Percentiles rank a stretch among this genome's conserved stretches.
Conservation (phyloP, 257 asterid genomes). For the Catharanthus roseus region DNA sequence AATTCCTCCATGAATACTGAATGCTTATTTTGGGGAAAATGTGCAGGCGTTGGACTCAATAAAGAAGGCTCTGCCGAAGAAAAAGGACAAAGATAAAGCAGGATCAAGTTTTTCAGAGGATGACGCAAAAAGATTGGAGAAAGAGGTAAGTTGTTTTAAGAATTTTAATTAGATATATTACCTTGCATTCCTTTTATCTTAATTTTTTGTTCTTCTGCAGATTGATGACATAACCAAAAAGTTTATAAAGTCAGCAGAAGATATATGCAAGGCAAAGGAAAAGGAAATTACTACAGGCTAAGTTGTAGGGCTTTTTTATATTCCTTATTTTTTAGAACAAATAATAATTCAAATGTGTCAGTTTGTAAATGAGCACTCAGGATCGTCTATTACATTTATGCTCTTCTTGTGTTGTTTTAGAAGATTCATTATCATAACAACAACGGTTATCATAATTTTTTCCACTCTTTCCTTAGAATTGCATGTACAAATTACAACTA, state of each 20-base stretch:
- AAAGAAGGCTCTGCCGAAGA: constrained; percentile 68
- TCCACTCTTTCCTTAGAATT: neutral
- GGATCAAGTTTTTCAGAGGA: constrained; percentile 65
- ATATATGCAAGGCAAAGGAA: constrained; percentile 91
- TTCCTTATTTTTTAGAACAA: neutral
- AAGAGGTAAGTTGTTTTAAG: constrained; percentile 53
- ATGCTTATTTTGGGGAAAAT: neutral
- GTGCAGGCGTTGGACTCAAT: constrained; percentile 70
- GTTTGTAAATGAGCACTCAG: too few relatives aligned
- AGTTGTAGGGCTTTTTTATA: constrained; percentile 11
- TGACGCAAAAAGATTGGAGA: constrained; percentile 80
- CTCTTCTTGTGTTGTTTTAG: neutral
- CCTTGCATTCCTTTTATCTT: constrained; percentile 5
- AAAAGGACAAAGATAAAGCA: constrained; percentile 68
- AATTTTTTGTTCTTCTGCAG: constrained; percentile 30
- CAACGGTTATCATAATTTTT: too few relatives aligned
- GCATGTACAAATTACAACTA: constrained; percentile 12
- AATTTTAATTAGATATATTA: neutral
- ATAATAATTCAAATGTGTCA: neutral
- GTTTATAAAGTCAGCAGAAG: constrained; percentile 87
- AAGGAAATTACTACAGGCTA: constrained; percentile 69
- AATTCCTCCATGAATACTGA: constrained; percentile 2
- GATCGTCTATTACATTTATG: too few relatives aligned
- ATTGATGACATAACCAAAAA: constrained; percentile 84
- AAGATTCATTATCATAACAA: neutral